These are phyloP conservation scores for Colletotrichum brevisporum DNA, from an alignment of 2,329 filamentous ascomycete genomes.

Conservation along the genomic window DNA sequence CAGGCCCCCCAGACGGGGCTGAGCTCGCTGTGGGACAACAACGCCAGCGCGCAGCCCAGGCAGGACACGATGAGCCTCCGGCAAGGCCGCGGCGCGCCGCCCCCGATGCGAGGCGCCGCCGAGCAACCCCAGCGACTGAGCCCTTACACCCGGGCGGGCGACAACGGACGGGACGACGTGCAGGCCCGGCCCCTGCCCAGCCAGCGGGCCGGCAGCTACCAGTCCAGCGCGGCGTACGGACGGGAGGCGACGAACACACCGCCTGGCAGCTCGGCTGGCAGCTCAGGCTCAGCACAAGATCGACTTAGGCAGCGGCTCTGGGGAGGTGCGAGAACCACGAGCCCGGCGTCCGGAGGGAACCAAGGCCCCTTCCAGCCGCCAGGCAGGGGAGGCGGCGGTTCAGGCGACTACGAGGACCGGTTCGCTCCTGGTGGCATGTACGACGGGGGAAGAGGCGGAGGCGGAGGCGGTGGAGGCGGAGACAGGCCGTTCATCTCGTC, in stretches of 20 bases:
- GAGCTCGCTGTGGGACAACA: constrained; percentile 71
- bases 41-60: constrained; percentile 50
- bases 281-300: constrained; percentile 78
- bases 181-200: constrained; percentile 76
- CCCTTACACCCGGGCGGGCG: constrained; percentile 47
- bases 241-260: constrained; percentile 46
- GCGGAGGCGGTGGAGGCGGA: constrained; percentile 43
- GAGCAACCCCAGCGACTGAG: constrained; percentile 49
- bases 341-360: constrained; percentile 59
- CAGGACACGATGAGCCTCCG: constrained; percentile 61
- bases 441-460: constrained; percentile 51
- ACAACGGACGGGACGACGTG: constrained; percentile 51
- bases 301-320: constrained; percentile 85
- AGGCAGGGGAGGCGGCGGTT: constrained; percentile 49
- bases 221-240: constrained; percentile 60
- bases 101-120: constrained; percentile 41
- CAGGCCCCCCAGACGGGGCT: constrained; percentile 53
- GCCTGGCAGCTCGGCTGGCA: constrained; percentile 52
- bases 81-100: constrained; percentile 56
- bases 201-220: constrained; percentile 82
- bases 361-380: constrained; percentile 65
- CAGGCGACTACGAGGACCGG: constrained; percentile 59
- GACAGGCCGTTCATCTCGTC: constrained; percentile 60
- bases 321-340: constrained; percentile 70
- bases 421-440: constrained; percentile 63